Evolutionary conservation across 2,329 filamentous ascomycete species (phyloP), one percentile per base, ranked within the genome.

Genomic region (Ceratocystis lukuohia): DNA sequence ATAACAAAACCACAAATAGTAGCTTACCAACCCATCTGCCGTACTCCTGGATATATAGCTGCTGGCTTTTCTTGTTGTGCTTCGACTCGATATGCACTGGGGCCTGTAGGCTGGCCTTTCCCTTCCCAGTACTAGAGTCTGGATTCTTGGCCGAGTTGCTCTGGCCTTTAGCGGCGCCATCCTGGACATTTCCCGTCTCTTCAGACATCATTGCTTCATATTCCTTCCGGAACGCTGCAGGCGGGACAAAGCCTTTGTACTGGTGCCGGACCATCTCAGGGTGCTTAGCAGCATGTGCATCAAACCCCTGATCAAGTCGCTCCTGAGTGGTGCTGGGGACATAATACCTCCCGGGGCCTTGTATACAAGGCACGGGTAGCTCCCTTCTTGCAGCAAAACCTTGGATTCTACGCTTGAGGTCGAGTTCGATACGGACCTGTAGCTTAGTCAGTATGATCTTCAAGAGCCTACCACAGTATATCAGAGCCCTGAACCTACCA

Each of bases 241-340:
- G 56, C 28, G 56, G 56, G 7, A 59, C 56, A 37, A 59, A 59
- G 28, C 56, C 56, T 59, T 37, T 30, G 56, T 59, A 59, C 56
- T 59, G 56, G 56, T 37, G 28, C 8, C 28, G 56, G 15, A 59
- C 56, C 56, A 59, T 37, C 56, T 37, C 28, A 7, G 56, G 56
- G 17, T 59, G 30, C 5, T 59, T 59, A 4, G 56, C 28, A 20
- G 33, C n/a, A 30, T 37, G 28, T 17, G 5, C n/a, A 37, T 59
- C 56, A n/a, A 59, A 59, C 1, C 56, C 56, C 17, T 59, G 56
- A 4, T 59, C 33, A 20, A 59, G 56, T 25, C 56, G 56, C 30
- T 59, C 28, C n/a, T 59, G 25, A 33, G 28, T n/a, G 20, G 28
- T 59, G 17, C 33, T n/a, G 28, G 56, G 25, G 1, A 59, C 56